These are phyloP conservation scores for Sporothrix inflata DNA, from an alignment of 2,329 filamentous ascomycete species.

Conservation along the genomic window DNA sequence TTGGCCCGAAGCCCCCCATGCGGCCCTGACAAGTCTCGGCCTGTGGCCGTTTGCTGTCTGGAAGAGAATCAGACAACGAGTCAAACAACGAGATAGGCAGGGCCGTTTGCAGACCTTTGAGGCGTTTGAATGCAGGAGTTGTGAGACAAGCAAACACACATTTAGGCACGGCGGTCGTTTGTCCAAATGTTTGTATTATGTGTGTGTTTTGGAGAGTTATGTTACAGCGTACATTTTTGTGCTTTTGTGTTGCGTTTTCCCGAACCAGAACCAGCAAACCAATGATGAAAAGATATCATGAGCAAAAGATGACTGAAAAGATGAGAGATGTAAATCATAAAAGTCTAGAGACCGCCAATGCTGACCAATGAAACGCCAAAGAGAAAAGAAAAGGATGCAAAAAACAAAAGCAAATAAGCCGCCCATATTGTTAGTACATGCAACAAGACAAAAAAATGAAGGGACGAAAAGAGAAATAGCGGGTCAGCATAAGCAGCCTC, in stretches of 20 bases:
- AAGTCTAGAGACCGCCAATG: slow-evolving; percentile 5
- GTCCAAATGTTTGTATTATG: background rate
- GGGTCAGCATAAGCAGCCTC: background rate
- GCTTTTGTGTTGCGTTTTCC: slow-evolving; percentile 12
- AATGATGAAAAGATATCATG: background rate
- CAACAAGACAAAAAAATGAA: background rate
- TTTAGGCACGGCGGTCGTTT: background rate
- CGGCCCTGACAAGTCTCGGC: background rate
- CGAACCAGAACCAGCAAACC: background rate
- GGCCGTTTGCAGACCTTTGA: background rate
- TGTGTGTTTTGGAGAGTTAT: background rate
- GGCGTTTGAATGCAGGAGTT: background rate
- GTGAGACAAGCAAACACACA: background rate
- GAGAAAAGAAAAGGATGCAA: background rate
- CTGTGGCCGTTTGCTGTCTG: background rate
- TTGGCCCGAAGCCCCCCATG: background rate
- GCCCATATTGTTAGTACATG: background rate
- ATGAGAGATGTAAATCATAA: slow-evolving; percentile 18
- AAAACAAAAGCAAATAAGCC: background rate
- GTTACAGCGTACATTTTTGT: background rate
- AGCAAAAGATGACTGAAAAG: background rate
- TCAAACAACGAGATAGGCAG: background rate
- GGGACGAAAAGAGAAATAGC: background rate
- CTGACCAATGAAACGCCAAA: slow-evolving; percentile 1
- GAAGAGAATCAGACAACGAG: background rate